A percentile compares a stretch with the other conserved stretches of the same genome.
Evolutionary conservation across 768 basidiomycete species (phyloP).

Genomic region (Trametes punicea): DNA sequence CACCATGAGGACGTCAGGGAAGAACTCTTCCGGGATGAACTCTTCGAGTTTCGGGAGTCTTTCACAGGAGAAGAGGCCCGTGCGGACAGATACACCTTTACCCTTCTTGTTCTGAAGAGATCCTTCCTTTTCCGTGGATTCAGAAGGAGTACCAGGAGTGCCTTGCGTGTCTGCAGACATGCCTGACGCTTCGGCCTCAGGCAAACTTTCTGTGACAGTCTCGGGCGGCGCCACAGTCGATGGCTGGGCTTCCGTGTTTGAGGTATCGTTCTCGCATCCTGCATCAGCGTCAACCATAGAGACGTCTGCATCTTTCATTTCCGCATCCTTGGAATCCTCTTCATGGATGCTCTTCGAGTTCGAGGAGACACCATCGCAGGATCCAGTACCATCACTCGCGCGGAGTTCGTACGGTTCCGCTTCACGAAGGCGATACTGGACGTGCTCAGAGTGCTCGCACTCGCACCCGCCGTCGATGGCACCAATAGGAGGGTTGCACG

Average conservation of each 20-base stretch:
- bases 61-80: constrained; percentile 2
- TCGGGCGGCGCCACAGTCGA: background rate
- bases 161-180: background rate
- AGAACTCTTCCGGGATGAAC: constrained; percentile 25
- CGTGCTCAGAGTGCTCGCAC: constrained; percentile 7
- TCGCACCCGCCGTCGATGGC: constrained; percentile 9
- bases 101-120: background rate
- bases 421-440: background rate
- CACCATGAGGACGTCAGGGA: constrained; percentile 28
- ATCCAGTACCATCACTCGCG: background rate
- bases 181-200: background rate
- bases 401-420: background rate
- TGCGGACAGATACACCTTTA: background rate
- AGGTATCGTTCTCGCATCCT: background rate
- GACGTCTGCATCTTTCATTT: background rate
- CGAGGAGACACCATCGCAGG: background rate
- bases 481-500: background rate
- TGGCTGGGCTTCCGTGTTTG: background rate
- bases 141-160: background rate
- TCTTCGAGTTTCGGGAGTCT: constrained; percentile 27
- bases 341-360: background rate
- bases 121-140: background rate
- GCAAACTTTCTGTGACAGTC: background rate
- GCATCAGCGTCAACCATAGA: background rate
- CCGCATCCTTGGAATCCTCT: background rate